A percentile compares a stretch with the other conserved stretches of the same genome.
Conservation (phyloP, 192 early-diverging fungal genomes). For the Coemansia guatemalensis region DNA sequence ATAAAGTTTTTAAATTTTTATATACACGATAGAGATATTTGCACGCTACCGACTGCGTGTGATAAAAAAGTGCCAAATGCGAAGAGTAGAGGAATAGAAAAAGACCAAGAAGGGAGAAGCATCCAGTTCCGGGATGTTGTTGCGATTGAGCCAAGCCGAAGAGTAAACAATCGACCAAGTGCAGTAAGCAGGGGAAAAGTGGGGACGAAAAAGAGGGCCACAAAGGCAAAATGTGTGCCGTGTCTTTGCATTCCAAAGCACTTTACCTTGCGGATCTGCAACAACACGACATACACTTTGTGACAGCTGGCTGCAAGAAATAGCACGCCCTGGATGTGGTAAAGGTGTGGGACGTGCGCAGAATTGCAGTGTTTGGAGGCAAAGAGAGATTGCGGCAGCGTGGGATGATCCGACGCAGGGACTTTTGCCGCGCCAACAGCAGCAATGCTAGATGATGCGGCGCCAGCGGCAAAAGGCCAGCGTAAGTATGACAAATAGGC, state of each 20-base stretch:
- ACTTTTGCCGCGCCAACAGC: background rate
- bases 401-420: too few relatives aligned
- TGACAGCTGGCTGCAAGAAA: too few relatives aligned
- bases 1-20: background rate
- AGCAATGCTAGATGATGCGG: constrained; percentile 33
- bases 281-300: background rate
- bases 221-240: too few relatives aligned
- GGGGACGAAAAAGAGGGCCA: background rate
- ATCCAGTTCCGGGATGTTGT: too few relatives aligned
- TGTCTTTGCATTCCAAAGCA: constrained; percentile 3
- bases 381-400: too few relatives aligned
- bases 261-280: constrained; percentile 8
- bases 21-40: too few relatives aligned
- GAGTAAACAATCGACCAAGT: constrained; percentile 5
- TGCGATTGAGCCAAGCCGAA: background rate
- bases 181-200: background rate
- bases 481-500: constrained; percentile 28
- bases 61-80: background rate
- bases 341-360: too few relatives aligned
- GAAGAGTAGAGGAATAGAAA: constrained; percentile 6
- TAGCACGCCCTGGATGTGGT: too few relatives aligned
- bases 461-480: constrained; percentile 45
- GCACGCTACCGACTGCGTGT: too few relatives aligned
- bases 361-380: too few relatives aligned
- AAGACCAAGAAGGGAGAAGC: background rate